These are phyloP conservation scores for Saccharomycopsis vini DNA, from an alignment of 805 yeast genomes.

Conservation along the genomic window DNA sequence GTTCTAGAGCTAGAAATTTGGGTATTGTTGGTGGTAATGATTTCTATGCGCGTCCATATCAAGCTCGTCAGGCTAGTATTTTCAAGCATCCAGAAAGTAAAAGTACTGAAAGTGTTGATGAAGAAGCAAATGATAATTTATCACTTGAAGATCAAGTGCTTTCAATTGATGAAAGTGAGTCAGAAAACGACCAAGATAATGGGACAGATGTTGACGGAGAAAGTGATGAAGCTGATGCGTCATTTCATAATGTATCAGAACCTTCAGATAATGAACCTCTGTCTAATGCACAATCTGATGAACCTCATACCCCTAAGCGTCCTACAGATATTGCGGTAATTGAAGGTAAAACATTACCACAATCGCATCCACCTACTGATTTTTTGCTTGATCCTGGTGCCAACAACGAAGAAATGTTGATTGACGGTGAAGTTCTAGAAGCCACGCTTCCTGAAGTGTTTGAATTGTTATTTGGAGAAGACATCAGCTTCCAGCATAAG, in stretches of 20 bases:
- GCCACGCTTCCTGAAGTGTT: slow-evolving; percentile 77
- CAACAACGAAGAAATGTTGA: slow-evolving; percentile 43
- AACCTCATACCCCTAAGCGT: neutral
- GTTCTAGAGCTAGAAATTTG: neutral
- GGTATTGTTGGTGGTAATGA: slow-evolving; percentile 1
- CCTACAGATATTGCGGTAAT: neutral
- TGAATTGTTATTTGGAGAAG: slow-evolving; percentile 60
- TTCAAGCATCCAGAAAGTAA: neutral
- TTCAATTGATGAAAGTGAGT: slow-evolving; percentile 32
- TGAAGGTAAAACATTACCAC: no score
- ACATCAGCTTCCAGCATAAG: slow-evolving; percentile 31
- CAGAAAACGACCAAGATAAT: slow-evolving; percentile 14
- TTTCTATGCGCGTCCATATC: neutral
- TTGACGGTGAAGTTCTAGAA: slow-evolving; percentile 40
- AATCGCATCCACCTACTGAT: slow-evolving; percentile 21
- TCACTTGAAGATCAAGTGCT: slow-evolving; percentile 30
- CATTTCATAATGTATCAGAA: neutral
- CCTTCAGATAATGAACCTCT: neutral
- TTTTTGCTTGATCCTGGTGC: slow-evolving; percentile 25
- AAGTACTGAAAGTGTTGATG: neutral
- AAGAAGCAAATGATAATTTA: neutral
- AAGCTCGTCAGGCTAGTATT: neutral
- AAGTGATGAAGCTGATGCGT: slow-evolving; percentile 15
- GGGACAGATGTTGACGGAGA: slow-evolving; percentile 21
- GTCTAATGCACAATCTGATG: neutral